phyloP scores from a whole-genome alignment of 2,329 filamentous ascomycete species.

The Cladosporium velox region DNA sequence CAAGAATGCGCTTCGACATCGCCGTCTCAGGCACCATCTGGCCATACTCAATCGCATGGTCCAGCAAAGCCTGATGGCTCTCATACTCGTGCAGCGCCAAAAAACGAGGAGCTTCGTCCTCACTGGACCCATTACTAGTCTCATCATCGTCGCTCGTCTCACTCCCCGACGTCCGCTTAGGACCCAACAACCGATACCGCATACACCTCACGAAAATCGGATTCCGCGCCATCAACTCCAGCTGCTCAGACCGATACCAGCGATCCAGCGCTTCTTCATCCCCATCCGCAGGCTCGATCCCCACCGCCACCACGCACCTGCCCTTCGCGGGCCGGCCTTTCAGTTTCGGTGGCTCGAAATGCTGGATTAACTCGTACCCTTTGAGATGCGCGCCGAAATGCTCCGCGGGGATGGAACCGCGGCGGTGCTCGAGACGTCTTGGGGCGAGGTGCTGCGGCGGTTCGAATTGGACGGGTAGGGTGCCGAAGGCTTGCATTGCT shows the following conservation, averaged over 20 bases:
- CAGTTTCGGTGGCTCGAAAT: constrained; percentile 19
- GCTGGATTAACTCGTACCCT: constrained; percentile 22
- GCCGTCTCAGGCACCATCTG: constrained; percentile 23
- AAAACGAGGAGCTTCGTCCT: constrained; percentile 20
- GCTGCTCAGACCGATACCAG: constrained; percentile 25
- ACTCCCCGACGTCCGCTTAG: neutral
- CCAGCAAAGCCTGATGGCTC: constrained; percentile 22
- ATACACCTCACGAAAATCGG: constrained; percentile 23
- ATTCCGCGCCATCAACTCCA: constrained; percentile 21
- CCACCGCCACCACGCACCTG: constrained; percentile 23
- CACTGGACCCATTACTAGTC: neutral
- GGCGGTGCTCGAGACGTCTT: neutral
- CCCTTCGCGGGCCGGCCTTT: constrained; percentile 8
- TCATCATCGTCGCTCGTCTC: neutral
- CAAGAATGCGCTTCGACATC: constrained; percentile 22
- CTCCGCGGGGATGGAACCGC: constrained; percentile 1
- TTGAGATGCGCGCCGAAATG: constrained; percentile 22
- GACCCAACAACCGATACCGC: constrained; percentile 20
- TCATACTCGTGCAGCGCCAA: constrained; percentile 25
- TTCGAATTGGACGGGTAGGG: constrained; percentile 10
- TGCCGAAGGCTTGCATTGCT: constrained; percentile 9
- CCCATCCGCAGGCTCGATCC: constrained; percentile 22
- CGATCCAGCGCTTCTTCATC: constrained; percentile 22
- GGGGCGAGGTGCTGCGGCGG: constrained; percentile 1
- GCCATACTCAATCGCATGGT: constrained; percentile 24